A percentile compares a stretch with the other conserved stretches of the same genome.
These are phyloP conservation scores for Ganoderma meredithae DNA, from an alignment of 1,284 basidiomycete genomes.

Conservation along the genomic window DNA sequence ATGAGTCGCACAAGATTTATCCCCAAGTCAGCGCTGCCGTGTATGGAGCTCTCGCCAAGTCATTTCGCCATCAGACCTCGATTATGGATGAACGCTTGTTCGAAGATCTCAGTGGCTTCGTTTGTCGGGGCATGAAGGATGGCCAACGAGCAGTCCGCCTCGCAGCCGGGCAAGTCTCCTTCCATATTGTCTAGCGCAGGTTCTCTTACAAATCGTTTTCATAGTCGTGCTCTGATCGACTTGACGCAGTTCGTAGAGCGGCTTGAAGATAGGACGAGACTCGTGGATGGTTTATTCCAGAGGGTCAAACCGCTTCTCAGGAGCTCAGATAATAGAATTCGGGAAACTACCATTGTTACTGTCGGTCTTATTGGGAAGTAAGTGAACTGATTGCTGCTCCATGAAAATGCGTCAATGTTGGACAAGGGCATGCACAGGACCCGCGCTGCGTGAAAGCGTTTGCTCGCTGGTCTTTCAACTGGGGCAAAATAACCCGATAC, in stretches of 20 bases:
- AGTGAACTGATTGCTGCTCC: constrained; percentile 37
- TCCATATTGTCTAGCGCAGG: constrained; percentile 1
- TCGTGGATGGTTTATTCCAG: constrained; percentile 56
- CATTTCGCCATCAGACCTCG: constrained; percentile 56
- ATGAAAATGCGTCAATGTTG: background rate
- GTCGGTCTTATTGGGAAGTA: constrained; percentile 72
- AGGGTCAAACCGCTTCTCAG: constrained; percentile 40
- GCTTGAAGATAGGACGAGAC: constrained; percentile 37
- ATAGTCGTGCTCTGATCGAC: constrained; percentile 57
- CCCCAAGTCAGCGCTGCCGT: constrained; percentile 52
- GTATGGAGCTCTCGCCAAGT: constrained; percentile 51
- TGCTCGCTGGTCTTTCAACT: constrained; percentile 75
- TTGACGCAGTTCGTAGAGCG: constrained; percentile 52
- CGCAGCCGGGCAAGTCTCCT: constrained; percentile 64
- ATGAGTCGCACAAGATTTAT: constrained; percentile 50
- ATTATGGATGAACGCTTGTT: constrained; percentile 46
- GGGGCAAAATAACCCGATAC: constrained; percentile 68
- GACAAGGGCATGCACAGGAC: constrained; percentile 55
- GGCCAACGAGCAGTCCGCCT: constrained; percentile 66
- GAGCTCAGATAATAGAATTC: constrained; percentile 52
- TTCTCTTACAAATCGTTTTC: constrained; percentile 15
- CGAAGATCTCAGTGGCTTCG: constrained; percentile 47
- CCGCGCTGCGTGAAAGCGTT: constrained; percentile 67
- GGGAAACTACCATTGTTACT: constrained; percentile 68
- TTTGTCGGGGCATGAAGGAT: constrained; percentile 59